Evolutionary conservation across 1,139 yeast species (phyloP), one percentile per base, ranked within the genome.

Genomic region (Geotrichum aggregatum): DNA sequence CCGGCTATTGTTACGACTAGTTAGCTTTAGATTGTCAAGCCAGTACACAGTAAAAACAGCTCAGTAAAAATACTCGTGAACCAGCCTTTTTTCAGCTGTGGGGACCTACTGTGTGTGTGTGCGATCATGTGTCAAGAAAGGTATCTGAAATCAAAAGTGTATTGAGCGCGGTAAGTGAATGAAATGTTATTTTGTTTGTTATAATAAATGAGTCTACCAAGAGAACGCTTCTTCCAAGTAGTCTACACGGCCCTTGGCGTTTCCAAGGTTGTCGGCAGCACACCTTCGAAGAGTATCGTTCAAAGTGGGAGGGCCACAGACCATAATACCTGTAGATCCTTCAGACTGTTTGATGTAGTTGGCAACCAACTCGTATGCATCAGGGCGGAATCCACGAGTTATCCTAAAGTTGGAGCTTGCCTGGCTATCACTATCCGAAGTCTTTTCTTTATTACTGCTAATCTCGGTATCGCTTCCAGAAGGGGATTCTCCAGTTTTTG

Each of bases 271-370:
- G 21, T 55, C 44, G 4, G 63, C 62, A 24, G 65, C 61, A 4
- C 70, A 63, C 2, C 58, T 48, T 53, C 78, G 68, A 11, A 72
- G 58, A n/a, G 61, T 67, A 48, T 69, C 73, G 31, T 68, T 70
- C 58, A 76, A 68, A 2, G 62, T 19, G 0, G 63, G 57, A 3
- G 79, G 76, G 4, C 79, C 79, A 61, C 79, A 75, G 14, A 54
- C 54, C 24, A 58, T 31, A 21, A 56, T 65, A 2, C 66, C 64
- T 0, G 69, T 60, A 1, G 67, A 57, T 16, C 71, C 71, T 31
- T 64, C 63, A 4, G 71, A 57, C 42, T 65, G 58, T 40, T 60
- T 48, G 33, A 79, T 67, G 30, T 35, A 49, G 33, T 39, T 43
- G n/a, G 31, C 44, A 41, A 41, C 52, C 46, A 78, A 55, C 1